Conservation (phyloP, 495 filamentous ascomycete genomes). For the Ascodesmis nigricans region DNA sequence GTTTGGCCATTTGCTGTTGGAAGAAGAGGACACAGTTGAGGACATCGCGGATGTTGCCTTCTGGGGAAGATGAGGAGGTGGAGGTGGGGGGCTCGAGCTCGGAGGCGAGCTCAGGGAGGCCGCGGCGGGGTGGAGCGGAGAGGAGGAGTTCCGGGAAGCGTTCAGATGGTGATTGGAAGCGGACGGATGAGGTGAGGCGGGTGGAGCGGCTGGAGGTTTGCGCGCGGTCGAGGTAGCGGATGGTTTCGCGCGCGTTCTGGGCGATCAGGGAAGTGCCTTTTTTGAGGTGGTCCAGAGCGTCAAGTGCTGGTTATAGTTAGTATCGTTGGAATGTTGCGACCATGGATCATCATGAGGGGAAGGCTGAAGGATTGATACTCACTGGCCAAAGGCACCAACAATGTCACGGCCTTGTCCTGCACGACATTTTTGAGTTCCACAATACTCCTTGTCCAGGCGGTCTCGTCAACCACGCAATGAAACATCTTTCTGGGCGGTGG, state of each 20-base stretch:
- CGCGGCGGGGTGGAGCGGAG: background rate
- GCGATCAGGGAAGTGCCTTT: slow-evolving; percentile 33
- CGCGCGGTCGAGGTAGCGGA: slow-evolving; percentile 42
- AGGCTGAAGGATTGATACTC: slow-evolving; percentile 16
- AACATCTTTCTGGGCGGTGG: slow-evolving; percentile 36
- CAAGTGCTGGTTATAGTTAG: slow-evolving; percentile 15
- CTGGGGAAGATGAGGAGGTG: slow-evolving; percentile 29
- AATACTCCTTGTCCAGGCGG: slow-evolving; percentile 44
- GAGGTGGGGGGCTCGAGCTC: slow-evolving; percentile 12
- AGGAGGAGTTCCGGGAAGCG: background rate
- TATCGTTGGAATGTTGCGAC: background rate
- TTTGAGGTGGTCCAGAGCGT: slow-evolving; percentile 31
- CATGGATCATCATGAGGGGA: slow-evolving; percentile 4
- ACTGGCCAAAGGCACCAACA: slow-evolving; percentile 51
- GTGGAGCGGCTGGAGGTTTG: slow-evolving; percentile 34
- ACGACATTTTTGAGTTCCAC: slow-evolving; percentile 50
- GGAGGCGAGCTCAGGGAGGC: background rate
- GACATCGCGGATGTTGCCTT: slow-evolving; percentile 21
- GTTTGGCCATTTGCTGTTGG: slow-evolving; percentile 25
- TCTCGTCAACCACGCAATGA: slow-evolving; percentile 56
- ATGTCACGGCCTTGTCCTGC: slow-evolving; percentile 36
- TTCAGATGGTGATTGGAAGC: slow-evolving; percentile 36
- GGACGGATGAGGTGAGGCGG: slow-evolving; percentile 26
- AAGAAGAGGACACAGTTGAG: slow-evolving; percentile 42
- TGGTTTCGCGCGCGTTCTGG: slow-evolving; percentile 40